phyloP scores from a whole-genome alignment of 2,329 filamentous ascomycete genomes.

The Paraphaeosphaeria sporulosa region DNA sequence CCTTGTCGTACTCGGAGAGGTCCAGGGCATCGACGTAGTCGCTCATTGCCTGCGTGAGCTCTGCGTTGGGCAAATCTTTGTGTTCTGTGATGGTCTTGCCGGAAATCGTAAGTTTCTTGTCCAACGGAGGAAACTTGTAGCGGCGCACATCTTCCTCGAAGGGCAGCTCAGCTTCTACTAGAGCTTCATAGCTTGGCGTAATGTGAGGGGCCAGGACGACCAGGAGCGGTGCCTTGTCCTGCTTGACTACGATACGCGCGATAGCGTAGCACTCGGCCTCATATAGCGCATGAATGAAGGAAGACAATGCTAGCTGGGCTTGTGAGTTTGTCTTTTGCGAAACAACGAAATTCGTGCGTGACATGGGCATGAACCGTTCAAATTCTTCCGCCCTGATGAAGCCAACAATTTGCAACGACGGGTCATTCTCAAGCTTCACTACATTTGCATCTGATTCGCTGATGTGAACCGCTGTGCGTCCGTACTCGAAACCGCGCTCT shows the following conservation, averaged over 20 bases:
- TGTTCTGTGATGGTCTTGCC: conserved; percentile 83
- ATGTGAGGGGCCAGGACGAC: conserved; percentile 82
- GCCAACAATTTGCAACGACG: conserved; percentile 81
- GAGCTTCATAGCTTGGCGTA: conserved; percentile 79
- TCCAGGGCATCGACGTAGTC: conserved; percentile 95
- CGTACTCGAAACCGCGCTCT: conserved; percentile 94
- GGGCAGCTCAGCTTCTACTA: conserved; percentile 88
- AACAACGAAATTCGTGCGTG: conserved; percentile 78
- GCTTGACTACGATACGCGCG: conserved; percentile 84
- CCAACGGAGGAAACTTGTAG: conserved; percentile 92
- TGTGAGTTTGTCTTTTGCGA: conserved; percentile 81
- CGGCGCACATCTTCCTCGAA: conserved; percentile 90
- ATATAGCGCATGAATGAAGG: conserved; percentile 84
- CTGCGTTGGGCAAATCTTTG: conserved; percentile 78
- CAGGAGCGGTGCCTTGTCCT: conserved; percentile 78
- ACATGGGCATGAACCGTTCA: conserved; percentile 85
- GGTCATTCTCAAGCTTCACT: conserved; percentile 81
- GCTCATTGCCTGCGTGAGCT: conserved; percentile 82
- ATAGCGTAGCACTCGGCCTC: conserved; percentile 88
- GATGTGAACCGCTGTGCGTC: conserved; percentile 89
- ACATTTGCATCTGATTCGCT: conserved; percentile 85
- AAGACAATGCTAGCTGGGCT: conserved; percentile 84
- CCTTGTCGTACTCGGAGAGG: conserved; percentile 71
- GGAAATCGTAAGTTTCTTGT: conserved; percentile 85
- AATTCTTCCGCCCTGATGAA: conserved; percentile 83